Conservation (phyloP, 768 basidiomycete species). For the Crucibulum laeve region DNA sequence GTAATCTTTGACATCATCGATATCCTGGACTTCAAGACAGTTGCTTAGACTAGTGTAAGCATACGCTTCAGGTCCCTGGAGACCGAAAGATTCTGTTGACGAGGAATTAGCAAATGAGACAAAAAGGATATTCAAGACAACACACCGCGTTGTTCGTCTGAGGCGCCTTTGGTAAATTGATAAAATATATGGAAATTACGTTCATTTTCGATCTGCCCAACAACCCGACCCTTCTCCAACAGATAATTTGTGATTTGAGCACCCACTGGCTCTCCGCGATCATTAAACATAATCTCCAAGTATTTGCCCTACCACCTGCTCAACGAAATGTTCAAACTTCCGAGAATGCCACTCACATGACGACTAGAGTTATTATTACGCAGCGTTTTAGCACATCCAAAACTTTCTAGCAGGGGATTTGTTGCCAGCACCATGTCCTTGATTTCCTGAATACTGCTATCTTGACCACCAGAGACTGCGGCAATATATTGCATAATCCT, state of each 20-base stretch:
- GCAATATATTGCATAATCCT: constrained; percentile 99
- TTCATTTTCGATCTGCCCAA: constrained; percentile 94
- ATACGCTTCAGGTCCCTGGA: constrained; percentile 95
- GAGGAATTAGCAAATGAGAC: constrained; percentile 7
- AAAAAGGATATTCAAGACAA: constrained; percentile 3
- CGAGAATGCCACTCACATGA: constrained; percentile 60
- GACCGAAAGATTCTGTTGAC: constrained; percentile 78
- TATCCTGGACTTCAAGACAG: constrained; percentile 86
- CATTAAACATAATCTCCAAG: constrained; percentile 98
- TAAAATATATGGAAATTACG: constrained; percentile 99
- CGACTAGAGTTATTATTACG: constrained; percentile 98
- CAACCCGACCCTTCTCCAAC: constrained; percentile 93
- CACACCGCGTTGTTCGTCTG: constrained; percentile 82
- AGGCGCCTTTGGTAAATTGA: constrained; percentile 96
- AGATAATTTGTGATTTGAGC: constrained; percentile 99
- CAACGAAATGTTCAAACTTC: constrained; percentile 9
- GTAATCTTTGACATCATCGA: constrained; percentile 87
- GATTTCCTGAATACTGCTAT: constrained; percentile 92
- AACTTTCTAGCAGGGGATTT: constrained; percentile 95
- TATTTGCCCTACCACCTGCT: constrained; percentile 81
- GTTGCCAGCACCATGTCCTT: constrained; percentile 99
- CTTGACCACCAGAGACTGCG: constrained; percentile 85
- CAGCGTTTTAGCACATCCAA: constrained; percentile 98
- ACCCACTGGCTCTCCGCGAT: constrained; percentile 88
- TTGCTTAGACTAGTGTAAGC: constrained; percentile 90